phyloP scores from a whole-genome alignment of 164 flowering plant species.

The Vitis vinifera region ASM3070453v1 NC_081813.1:20118501-20119000 shows the following conservation, averaged over 20 bases:
- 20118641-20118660: no score
- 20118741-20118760: conserved; percentile 93
- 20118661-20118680: background rate
- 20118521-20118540: conserved; percentile 86
- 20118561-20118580: conserved; percentile 98
- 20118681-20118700: background rate
- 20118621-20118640: background rate
- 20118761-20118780: conserved; percentile 90
- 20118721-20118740: conserved; percentile 66
- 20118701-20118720: background rate
- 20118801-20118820: conserved; percentile 97
- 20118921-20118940: background rate
- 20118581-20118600: conserved; percentile 72
- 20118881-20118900: conserved; percentile 2
- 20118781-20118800: conserved; percentile 85
- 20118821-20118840: conserved; percentile 96
- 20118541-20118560: conserved; percentile 87
- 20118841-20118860: conserved; percentile 36
- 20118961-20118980: background rate
- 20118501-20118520: background rate
- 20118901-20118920: conserved; percentile 1
- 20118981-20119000: background rate
- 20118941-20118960: background rate
- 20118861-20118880: conserved; percentile 3
- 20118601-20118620: background rate